Percentiles rank a stretch among this genome's conserved stretches.
Conservation (phyloP, 1,284 basidiomycete genomes). For the Boletellus sp. region DNA sequence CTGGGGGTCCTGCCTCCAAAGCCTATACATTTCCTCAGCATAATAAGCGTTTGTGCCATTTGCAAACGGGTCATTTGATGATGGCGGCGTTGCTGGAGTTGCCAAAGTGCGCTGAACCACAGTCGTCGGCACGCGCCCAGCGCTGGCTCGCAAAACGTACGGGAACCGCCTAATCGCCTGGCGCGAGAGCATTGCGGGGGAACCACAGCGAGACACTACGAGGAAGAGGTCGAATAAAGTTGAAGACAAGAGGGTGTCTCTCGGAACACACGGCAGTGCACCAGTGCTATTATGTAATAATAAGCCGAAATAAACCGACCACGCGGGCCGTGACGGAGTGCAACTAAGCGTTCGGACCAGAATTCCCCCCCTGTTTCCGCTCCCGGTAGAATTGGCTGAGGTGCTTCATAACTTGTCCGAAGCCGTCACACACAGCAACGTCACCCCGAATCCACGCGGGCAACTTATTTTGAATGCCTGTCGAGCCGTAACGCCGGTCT, state of each 20-base stretch:
- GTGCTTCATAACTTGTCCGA: conserved; percentile 71
- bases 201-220: neutral
- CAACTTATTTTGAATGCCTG: conserved; percentile 70
- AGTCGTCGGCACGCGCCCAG: conserved; percentile 11
- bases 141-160: conserved; percentile 17
- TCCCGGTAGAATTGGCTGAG: conserved; percentile 66
- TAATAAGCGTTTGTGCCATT: conserved; percentile 94
- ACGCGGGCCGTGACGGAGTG: neutral
- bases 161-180: conserved; percentile 32
- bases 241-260: neutral
- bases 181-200: conserved; percentile 28
- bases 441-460: conserved; percentile 84
- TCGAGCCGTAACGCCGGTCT: conserved; percentile 72
- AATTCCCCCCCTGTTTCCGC: conserved; percentile 39
- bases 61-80: conserved; percentile 77
- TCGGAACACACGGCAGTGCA: conserved; percentile 3
- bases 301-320: conserved; percentile 13
- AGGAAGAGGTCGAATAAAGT: neutral
- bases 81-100: conserved; percentile 52
- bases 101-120: conserved; percentile 38
- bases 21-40: conserved; percentile 92
- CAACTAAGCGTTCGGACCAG: too few species aligned
- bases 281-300: conserved; percentile 20
- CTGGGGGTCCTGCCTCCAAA: conserved; percentile 87
- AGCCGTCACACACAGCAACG: conserved; percentile 60